Base-by-base conservation (phyloP, 306 rosid species). In the Prunus mongolica region DNA sequence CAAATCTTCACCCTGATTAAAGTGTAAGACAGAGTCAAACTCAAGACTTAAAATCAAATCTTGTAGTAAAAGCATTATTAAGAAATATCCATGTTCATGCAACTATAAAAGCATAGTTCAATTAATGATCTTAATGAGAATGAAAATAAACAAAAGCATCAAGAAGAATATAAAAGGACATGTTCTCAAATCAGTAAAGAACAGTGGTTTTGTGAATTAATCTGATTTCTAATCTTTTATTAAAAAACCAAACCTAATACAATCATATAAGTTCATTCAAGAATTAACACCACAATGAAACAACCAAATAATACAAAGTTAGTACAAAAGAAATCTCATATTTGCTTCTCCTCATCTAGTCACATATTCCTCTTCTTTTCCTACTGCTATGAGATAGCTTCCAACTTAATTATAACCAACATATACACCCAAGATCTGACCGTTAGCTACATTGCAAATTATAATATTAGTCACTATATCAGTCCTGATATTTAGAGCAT, bases 1-100 rank as follows among this genome's bases (percentile, higher is more conserved):
- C 75, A 62, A 67, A 84, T 84, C 96, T 70, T 83, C 87, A 55
- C 80, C 89, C 97, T 91, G 86, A 65, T 84, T 69, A 74, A 82
- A 73, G 71, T 76, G 66, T 49, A 77, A 78, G 77, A 81, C 65
- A 67, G 5, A 67, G 82, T 78, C 77, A 89, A 81, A 74, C 58
- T 58, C 63, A 75, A 41, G 18, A 38, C 9, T 62, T 76, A 76
- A 20, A 76, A 66, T 12, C 65, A 69, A 12, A 63, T 30, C 38
- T 19, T 3, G 74, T 12, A 30, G 63, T 57, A 70, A 38, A 41
- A 10, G 13, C 34, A 49, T 16, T 11, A 80, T 27, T 8, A 25
- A 72, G 25, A 25, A 34, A 85, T 44, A 22, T 75, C 67, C 62
- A 80, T 20, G 25, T 60, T 44, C 20, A 52, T 14, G 69, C 63